Evolutionary conservation across 2,329 filamentous ascomycete genomes (phyloP), one percentile per base, ranked within the genome.

Genomic region (Alternaria solani): DNA sequence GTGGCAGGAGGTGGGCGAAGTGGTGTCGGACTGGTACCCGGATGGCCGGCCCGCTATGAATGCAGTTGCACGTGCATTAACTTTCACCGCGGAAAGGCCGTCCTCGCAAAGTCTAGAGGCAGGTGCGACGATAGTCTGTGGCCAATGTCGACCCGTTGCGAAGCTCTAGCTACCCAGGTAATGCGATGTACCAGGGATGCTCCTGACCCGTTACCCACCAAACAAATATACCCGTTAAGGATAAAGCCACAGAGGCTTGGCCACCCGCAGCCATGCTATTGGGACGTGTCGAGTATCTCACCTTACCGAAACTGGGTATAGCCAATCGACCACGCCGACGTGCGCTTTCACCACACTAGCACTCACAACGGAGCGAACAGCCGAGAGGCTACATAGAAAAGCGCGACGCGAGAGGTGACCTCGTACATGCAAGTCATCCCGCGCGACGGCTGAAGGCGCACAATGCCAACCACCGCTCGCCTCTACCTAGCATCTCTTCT

Each of bases 351-450:
- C 16, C 20, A 8, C 39, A 6, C 39, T 42, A 18, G 32, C 46
- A 36, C 23, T 25, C 23, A 25, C 36, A 20, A 38, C 20, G 23
- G 20, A 48, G 46, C 30, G 20, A 36, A 48, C 20, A 23, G 20
- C 30, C 32, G 30, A 48, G 32, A 16, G 7, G 46, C 34, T 36
- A 30, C 30, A 48, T 20, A n/a, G 7, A 2, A 48, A 34, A 2
- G 46, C 46, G 46, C 46, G 46, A 25, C 30, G 18, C 46, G 30
- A 38, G 46, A 32, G 46, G 46, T 38, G 32, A 49, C 46, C 46
- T 49, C 32, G 46, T 49, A 49, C 38, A 49, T 49, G 46, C 46
- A 49, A 38, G 46, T 7, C 46, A 34, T 49, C 18, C 32, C 46
- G 26, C 46, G 32, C 46, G 20, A 49, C 32, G 16, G 46, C 32